phyloP scores from a whole-genome alignment of 2,329 filamentous ascomycete genomes.

The Corniculantispora saksenae region DNA sequence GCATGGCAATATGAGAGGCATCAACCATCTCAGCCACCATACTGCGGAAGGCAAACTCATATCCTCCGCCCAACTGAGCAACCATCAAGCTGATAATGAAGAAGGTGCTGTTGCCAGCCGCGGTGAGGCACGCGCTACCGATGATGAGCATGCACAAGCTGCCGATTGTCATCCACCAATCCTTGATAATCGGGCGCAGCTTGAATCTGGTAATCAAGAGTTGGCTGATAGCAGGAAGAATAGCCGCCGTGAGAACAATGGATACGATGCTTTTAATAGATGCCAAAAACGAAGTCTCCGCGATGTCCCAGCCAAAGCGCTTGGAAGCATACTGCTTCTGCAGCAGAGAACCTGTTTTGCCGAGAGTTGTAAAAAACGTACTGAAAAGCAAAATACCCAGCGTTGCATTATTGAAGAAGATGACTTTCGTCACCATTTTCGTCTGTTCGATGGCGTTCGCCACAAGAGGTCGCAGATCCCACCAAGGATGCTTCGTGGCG shows the following conservation, averaged over 20 bases:
- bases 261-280: background rate
- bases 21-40: slow-evolving; percentile 12
- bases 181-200: slow-evolving; percentile 6
- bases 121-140: background rate
- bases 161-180: slow-evolving; percentile 10
- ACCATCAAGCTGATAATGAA: slow-evolving; percentile 11
- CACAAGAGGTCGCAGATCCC: background rate
- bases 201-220: background rate
- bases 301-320: slow-evolving; percentile 17
- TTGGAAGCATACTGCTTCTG: slow-evolving; percentile 18
- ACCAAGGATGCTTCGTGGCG: background rate
- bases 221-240: slow-evolving; percentile 11
- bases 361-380: slow-evolving; percentile 2
- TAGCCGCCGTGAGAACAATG: background rate
- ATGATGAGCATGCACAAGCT: background rate
- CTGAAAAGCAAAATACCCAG: slow-evolving; percentile 14
- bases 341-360: background rate
- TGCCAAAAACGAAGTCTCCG: background rate
- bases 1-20: slow-evolving; percentile 9
- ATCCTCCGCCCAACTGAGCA: slow-evolving; percentile 6
- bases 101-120: background rate
- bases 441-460: background rate
- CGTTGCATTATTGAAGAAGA: background rate
- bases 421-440: background rate
- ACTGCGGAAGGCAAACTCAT: slow-evolving; percentile 10